Conservation (phyloP, 805 yeast species). For the Nakazawaea anatomiae region DNA sequence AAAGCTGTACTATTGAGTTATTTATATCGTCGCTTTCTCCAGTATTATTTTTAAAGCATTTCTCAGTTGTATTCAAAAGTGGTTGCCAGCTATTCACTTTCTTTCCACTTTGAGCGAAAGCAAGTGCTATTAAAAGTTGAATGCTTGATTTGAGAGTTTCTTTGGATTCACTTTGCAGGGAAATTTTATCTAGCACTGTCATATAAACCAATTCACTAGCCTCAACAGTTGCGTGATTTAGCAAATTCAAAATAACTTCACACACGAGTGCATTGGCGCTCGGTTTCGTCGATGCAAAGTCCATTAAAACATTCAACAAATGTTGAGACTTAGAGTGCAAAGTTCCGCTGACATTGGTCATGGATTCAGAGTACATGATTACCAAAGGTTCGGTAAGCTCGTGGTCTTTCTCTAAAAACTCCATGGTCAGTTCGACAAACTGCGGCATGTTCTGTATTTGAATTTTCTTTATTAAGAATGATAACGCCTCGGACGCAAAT, state of each 20-base stretch:
- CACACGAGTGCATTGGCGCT: constrained; percentile 39
- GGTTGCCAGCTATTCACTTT: constrained; percentile 50
- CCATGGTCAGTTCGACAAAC: constrained; percentile 38
- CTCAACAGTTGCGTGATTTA: constrained; percentile 47
- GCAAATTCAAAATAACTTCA: constrained; percentile 50
- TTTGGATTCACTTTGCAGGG: constrained; percentile 11
- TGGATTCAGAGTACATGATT: constrained; percentile 62
- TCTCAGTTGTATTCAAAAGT: constrained; percentile 14
- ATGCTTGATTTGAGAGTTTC: constrained; percentile 23
- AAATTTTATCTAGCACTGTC: constrained; percentile 18
- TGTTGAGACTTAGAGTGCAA: constrained; percentile 66
- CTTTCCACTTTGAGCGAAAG: constrained; percentile 67
- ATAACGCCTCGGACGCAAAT: constrained; percentile 86
- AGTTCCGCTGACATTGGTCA: constrained; percentile 64
- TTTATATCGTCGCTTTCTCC: constrained; percentile 13
- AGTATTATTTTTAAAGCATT: constrained; percentile 8
- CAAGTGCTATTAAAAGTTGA: constrained; percentile 39
- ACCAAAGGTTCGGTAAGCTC: constrained; percentile 40
- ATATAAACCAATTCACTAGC: constrained; percentile 40
- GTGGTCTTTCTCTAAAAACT: constrained; percentile 17
- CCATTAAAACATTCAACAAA: constrained; percentile 41
- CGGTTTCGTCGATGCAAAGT: constrained; percentile 18
- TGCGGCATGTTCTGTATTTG: constrained; percentile 36
- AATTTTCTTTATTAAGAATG: constrained; percentile 74
- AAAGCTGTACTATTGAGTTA: constrained; percentile 34